Evolutionary conservation across 2,329 filamentous ascomycete species (phyloP).

Genomic region (Claviceps maximensis): DNA sequence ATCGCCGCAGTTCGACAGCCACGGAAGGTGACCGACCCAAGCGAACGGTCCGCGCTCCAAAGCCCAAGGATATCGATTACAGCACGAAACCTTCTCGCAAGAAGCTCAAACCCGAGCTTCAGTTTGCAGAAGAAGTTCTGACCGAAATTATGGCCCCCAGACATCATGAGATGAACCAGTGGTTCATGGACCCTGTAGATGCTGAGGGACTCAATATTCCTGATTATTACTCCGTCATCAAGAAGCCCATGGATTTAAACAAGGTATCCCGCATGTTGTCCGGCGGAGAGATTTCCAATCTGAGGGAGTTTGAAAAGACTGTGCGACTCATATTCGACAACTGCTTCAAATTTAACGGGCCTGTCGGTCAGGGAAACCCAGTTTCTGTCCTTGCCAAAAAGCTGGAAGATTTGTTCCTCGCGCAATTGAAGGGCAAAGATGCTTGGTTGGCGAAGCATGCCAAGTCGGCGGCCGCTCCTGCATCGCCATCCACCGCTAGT

Average conservation of each 20-base stretch:
- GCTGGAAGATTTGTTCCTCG: slow-evolving; percentile 62
- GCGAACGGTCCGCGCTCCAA: slow-evolving; percentile 84
- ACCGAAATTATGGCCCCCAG: slow-evolving; percentile 65
- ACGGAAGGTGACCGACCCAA: slow-evolving; percentile 71
- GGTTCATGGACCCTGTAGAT: slow-evolving; percentile 78
- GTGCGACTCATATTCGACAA: slow-evolving; percentile 76
- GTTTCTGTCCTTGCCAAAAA: slow-evolving; percentile 60
- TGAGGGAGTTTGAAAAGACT: slow-evolving; percentile 78
- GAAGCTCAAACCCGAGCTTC: slow-evolving; percentile 78
- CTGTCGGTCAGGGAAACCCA: slow-evolving; percentile 44
- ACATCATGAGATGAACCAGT: slow-evolving; percentile 51
- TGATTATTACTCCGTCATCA: slow-evolving; percentile 84
- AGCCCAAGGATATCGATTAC: slow-evolving; percentile 84
- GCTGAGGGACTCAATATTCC: slow-evolving; percentile 90
- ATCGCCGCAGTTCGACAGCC: slow-evolving; percentile 58
- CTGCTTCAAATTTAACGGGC: slow-evolving; percentile 78
- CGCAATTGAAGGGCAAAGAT: slow-evolving; percentile 64
- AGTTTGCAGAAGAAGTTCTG: slow-evolving; percentile 75
- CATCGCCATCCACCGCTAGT: slow-evolving; percentile 50
- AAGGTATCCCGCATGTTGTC: slow-evolving; percentile 72
- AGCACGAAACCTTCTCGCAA: slow-evolving; percentile 63
- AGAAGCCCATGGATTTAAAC: slow-evolving; percentile 87
- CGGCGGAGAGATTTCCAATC: slow-evolving; percentile 62
- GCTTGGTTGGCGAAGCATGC: slow-evolving; percentile 69
- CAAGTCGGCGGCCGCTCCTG: slow-evolving; percentile 33